A percentile compares a stretch with the other conserved stretches of the same genome.
These are phyloP conservation scores for Pseudocohnilembus persalinus DNA, from an alignment of 169 alveolate genomes.

Conservation along the genomic window DNA sequence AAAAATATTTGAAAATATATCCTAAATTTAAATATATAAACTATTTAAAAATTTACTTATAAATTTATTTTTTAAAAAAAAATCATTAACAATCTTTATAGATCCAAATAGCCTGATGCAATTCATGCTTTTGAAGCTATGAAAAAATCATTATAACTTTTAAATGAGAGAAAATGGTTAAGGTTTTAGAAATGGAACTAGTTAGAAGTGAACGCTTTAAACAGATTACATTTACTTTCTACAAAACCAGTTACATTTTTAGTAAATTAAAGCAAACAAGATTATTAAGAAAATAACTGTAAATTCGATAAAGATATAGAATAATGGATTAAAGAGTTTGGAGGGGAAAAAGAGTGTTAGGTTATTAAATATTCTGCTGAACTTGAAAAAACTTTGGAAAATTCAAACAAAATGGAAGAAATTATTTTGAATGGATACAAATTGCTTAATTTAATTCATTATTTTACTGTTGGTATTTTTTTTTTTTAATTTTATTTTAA, in stretches of 20 bases:
- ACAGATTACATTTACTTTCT: conserved; percentile 38
- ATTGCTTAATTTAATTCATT: conserved; percentile 50
- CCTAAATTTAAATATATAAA: too few relatives aligned
- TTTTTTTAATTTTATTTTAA: too few relatives aligned
- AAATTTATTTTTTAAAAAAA: background rate
- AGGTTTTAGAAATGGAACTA: conserved; percentile 43
- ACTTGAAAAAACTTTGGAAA: conserved; percentile 28
- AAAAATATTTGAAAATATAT: conserved; percentile 21
- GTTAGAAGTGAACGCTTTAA: conserved; percentile 43
- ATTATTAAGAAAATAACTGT: conserved; percentile 34
- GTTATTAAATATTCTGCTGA: conserved; percentile 44
- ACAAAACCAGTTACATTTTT: conserved; percentile 53
- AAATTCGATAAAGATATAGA: conserved; percentile 32
- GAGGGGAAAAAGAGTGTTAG: conserved; percentile 43
- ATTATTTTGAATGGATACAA: conserved; percentile 48
- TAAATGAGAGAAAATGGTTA: conserved; percentile 23
- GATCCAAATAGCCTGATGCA: background rate
- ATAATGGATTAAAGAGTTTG: conserved; percentile 41
- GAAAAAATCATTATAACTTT: background rate
- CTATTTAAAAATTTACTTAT: conserved; percentile 23
- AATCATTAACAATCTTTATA: background rate
- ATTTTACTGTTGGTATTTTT: conserved; percentile 59
- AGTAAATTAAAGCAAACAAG: conserved; percentile 48
- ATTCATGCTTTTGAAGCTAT: conserved; percentile 1
- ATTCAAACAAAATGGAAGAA: conserved; percentile 30